Evolutionary conservation across 1,284 basidiomycete species (phyloP), one percentile per base, ranked within the genome.

Genomic region (Pseudozyma pruni): DNA sequence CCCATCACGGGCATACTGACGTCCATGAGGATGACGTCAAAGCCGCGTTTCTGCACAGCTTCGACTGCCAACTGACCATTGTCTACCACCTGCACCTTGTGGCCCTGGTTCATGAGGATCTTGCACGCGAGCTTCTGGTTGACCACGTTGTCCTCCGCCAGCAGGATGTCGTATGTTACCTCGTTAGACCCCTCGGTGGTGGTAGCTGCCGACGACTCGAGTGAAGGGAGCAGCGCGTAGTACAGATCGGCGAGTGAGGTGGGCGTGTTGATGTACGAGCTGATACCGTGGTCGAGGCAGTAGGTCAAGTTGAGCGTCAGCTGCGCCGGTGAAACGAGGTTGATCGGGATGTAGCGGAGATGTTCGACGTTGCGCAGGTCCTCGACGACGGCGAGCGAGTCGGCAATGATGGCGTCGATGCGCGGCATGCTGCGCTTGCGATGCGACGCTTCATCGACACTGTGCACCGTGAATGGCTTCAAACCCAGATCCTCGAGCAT

Each of bases 61-160:
- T 94, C 91, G 14, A 95, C 89, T 0, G 93, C 93, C 59, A 94
- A 85, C 76, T 91, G 90, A 9, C 96, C 96, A 79, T 98, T 98
- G 86, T 98, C 94, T 16, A 95, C 96, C 58, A 98, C 94, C 85
- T 97, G 93, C 31, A 97, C 93, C 38, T 89, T 89, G 83, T 98
- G 96, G 0, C 95, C 95, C 51, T 94, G 94, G 81, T 94, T 95
- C 84, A 98, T 94, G 32, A 99, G 85, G 72, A 98, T 93, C 86
- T 97, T 97, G 74, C 96, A 91, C 0, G 96, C 96, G 7, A 98
- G 84, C 82, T 94, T 93, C 85, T 98, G 95, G 85, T 98, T 98
- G 66, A 98, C 95, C 72, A 95, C 85, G 79, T 98, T 98, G 83
- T 98, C 96, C 83, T 99, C 95, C 0, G 95, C 95, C 8, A 98